Base-by-base conservation (phyloP, 148 eudicot genomes). In the Simmondsia chinensis region DNA sequence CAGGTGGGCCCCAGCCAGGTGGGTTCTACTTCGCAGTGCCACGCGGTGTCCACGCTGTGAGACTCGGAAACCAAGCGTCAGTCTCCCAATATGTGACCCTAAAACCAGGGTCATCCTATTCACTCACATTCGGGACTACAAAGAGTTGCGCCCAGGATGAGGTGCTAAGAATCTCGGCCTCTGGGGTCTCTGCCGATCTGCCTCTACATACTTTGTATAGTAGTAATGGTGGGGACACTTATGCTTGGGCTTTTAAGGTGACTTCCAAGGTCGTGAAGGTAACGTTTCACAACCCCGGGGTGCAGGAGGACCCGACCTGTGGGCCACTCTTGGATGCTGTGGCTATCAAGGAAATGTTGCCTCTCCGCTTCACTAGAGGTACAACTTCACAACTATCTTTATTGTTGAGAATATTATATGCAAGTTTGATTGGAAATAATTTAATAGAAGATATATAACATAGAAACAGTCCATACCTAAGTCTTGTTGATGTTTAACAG, bases 121-220 rank as follows among this genome's bases (percentile, higher is more conserved):
- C 94, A 1, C 64, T 87, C 7, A 82, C 94, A 9, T 82, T 87
- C 27, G 70, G 80, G 6, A 89, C 96, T 4, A 79, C 96, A 4
- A 74, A 82, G 36, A 87, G 94, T 30, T 87, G 94, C 52, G 86
- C 88, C 0, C 88, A 79, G 42, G 79, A 87, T 3, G 96, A 87
- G 66, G 83, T 87, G 22, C 43, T 87, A 38, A 57, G 76, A 28
- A 69, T 87, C 18, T 46, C 73, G 0, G 80, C 75, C 31, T 60
- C 76, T 4, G 33, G 29, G 0, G 32, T 26, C 3, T 24, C 48
- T 5, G 42, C 52, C 4, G 78, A 79, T 52, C 74, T 88, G 11
- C 82, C 79, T 0, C 54, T 88, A 1, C 91, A 88, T 50, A 88
- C 94, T 0, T 33, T 88, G 55, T 88, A 68, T 30, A 83, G 94